A percentile compares a stretch with the other conserved stretches of the same genome.
These are phyloP conservation scores for Sanghuangporus baumii DNA, from an alignment of 1,284 basidiomycete species.

Conservation along the genomic window DNA sequence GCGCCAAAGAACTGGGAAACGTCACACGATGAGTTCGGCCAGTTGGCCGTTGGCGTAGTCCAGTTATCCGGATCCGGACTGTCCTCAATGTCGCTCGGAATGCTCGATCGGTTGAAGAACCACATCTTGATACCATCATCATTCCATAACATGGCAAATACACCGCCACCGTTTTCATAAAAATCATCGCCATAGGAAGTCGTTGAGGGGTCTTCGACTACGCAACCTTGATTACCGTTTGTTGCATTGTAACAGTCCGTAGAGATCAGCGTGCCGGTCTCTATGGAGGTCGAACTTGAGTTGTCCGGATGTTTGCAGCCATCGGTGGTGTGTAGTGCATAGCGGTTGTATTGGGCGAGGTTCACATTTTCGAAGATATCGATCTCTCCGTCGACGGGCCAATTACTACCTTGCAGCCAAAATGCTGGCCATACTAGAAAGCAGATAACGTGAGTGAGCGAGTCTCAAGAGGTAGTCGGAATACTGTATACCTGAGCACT, in stretches of 20 bases:
- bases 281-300: constrained; percentile 19
- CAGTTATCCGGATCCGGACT: constrained; percentile 59
- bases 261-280: constrained; percentile 9
- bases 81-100: constrained; percentile 66
- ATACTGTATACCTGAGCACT: too few species aligned
- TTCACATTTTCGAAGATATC: constrained; percentile 74
- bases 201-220: constrained; percentile 45
- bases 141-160: constrained; percentile 75
- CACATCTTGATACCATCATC: constrained; percentile 66
- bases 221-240: constrained; percentile 62
- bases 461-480: too few species aligned
- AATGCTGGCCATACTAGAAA: constrained; percentile 74
- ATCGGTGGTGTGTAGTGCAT: constrained; percentile 60
- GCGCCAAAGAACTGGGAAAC: constrained; percentile 27
- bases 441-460: too few species aligned
- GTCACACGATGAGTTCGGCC: constrained; percentile 56
- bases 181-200: constrained; percentile 66
- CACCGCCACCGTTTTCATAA: constrained; percentile 65
- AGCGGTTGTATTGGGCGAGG: constrained; percentile 47
- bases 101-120: constrained; percentile 61
- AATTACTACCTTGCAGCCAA: constrained; percentile 50
- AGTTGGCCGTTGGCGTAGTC: constrained; percentile 65
- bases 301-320: constrained; percentile 41
- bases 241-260: constrained; percentile 43
- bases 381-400: constrained; percentile 72